Conservation (phyloP, 805 yeast genomes). For the Ogataea thermomethanolica region DNA sequence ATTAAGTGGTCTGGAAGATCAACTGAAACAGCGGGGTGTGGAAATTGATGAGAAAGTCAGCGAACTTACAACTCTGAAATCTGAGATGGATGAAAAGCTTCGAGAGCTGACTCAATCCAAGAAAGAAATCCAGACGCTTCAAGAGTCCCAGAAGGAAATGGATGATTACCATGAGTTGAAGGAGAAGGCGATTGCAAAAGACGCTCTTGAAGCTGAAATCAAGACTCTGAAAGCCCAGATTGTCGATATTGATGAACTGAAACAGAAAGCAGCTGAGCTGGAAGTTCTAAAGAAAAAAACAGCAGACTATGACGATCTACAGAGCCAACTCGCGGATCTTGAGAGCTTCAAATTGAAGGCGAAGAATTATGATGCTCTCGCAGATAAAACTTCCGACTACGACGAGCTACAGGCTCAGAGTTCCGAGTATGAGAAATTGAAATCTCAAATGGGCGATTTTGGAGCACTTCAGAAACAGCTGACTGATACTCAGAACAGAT, state of each 20-base stretch:
- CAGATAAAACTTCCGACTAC: constrained; percentile 32
- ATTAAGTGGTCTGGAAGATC: background rate
- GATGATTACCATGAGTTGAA: background rate
- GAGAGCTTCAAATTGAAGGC: constrained; percentile 9
- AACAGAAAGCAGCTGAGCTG: background rate
- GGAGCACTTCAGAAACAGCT: background rate
- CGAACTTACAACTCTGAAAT: background rate
- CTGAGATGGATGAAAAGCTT: constrained; percentile 1
- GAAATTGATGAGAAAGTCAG: background rate
- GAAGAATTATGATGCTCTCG: background rate
- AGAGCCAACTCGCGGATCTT: constrained; percentile 11
- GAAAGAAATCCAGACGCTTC: background rate
- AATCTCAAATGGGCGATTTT: constrained; percentile 3
- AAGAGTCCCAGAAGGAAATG: background rate
- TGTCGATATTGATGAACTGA: constrained; percentile 5
- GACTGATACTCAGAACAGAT: constrained; percentile 5
- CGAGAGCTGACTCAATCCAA: constrained; percentile 3
- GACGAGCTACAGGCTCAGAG: constrained; percentile 6
- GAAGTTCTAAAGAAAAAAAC: constrained; percentile 32
- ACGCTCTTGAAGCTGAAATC: too few relatives aligned
- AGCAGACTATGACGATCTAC: constrained; percentile 32
- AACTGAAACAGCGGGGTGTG: background rate
- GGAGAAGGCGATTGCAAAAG: background rate
- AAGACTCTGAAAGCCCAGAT: background rate
- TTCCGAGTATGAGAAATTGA: constrained; percentile 11